Conservation (phyloP, 2,329 filamentous ascomycete species). For the Alternaria arborescens region DNA sequence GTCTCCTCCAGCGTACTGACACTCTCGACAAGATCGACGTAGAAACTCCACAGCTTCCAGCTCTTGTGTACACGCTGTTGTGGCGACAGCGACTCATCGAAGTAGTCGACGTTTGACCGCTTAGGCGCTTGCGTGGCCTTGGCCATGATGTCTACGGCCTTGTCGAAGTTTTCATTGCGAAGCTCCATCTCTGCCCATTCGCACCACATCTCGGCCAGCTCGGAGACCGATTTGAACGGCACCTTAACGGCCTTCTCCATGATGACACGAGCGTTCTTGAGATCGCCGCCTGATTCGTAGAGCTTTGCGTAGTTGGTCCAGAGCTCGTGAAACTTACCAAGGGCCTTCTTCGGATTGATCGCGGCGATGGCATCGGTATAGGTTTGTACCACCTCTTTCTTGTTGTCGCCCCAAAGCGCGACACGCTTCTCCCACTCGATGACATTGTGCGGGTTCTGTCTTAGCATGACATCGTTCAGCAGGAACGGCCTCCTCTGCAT, state of each 20-base stretch:
- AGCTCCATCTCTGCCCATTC: constrained; percentile 99
- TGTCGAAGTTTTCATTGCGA: constrained; percentile 93
- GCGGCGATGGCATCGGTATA: constrained; percentile 94
- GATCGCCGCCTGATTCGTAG: constrained; percentile 87
- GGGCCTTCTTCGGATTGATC: constrained; percentile 91
- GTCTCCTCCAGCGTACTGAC: constrained; percentile 92
- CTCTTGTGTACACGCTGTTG: constrained; percentile 98
- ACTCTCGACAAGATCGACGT: constrained; percentile 96
- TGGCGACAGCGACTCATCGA: constrained; percentile 90
- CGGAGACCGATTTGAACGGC: constrained; percentile 95
- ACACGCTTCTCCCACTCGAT: constrained; percentile 97
- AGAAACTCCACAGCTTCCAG: constrained; percentile 99
- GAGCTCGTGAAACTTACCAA: constrained; percentile 91
- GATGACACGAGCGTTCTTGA: constrained; percentile 86
- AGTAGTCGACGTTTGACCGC: constrained; percentile 97
- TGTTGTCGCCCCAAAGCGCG: constrained; percentile 94
- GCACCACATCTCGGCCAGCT: constrained; percentile 98
- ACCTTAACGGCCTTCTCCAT: constrained; percentile 99
- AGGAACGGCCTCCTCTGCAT: constrained; percentile 98
- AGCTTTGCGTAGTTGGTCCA: constrained; percentile 98
- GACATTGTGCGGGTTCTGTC: constrained; percentile 96
- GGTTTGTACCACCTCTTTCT: constrained; percentile 87
- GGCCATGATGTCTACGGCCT: constrained; percentile 93
- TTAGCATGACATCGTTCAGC: constrained; percentile 91
- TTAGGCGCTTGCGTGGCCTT: constrained; percentile 98